Conservation (phyloP, 306 rosid species). For the Ceratonia siliqua region DNA sequence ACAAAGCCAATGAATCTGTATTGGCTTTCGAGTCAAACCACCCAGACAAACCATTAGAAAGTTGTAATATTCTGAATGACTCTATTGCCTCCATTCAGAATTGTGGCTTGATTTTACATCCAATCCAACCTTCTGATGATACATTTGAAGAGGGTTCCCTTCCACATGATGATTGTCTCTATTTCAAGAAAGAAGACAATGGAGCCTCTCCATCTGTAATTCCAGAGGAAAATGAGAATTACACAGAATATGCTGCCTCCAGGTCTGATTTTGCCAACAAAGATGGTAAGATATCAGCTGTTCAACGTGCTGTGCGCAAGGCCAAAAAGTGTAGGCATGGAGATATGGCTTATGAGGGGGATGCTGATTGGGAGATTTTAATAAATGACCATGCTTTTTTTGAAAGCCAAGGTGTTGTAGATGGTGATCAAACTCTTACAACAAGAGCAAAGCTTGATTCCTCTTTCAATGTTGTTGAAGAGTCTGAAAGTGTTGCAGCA, state of each 20-base stretch:
- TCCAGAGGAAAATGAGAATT: conserved; percentile 63
- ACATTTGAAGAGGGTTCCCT: neutral
- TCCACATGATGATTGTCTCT: neutral
- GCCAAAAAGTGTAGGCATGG: conserved; percentile 72
- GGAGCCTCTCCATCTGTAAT: conserved; percentile 48
- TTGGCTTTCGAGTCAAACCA: conserved; percentile 38
- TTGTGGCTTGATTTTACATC: conserved; percentile 41
- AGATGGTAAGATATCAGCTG: conserved; percentile 52
- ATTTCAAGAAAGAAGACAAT: conserved; percentile 12
- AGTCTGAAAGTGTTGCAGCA: conserved; percentile 73
- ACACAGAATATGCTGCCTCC: conserved; percentile 55
- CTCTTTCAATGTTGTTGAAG: conserved; percentile 55
- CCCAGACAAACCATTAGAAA: conserved; percentile 35
- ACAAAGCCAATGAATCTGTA: conserved; percentile 31
- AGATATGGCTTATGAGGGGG: conserved; percentile 98
- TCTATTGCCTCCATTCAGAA: conserved; percentile 36
- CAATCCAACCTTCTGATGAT: conserved; percentile 36
- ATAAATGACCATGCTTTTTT: conserved; percentile 50
- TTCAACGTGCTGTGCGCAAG: conserved; percentile 54
- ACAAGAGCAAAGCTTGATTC: conserved; percentile 57
- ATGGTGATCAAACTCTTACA: conserved; percentile 50
- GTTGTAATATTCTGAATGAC: conserved; percentile 29
- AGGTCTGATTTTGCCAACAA: conserved; percentile 50
- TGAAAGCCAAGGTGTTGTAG: conserved; percentile 46
- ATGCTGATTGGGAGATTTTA: conserved; percentile 87